Percentiles rank a stretch among this genome's conserved stretches.
These are phyloP conservation scores for Athelia psychrophila DNA, from an alignment of 1,284 basidiomycete species.

Conservation along the genomic window DNA sequence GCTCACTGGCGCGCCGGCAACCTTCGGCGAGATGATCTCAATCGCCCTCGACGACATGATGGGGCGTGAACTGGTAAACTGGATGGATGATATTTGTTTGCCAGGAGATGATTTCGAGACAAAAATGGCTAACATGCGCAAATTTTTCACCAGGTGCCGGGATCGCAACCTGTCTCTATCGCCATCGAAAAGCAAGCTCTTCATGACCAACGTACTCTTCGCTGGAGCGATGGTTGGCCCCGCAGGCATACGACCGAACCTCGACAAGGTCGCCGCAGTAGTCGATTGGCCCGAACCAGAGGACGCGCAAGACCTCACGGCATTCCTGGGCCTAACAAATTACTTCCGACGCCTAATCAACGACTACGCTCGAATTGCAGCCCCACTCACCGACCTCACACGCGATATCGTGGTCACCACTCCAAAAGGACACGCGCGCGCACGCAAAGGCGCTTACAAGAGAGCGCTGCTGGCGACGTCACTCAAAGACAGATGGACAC, in stretches of 20 bases:
- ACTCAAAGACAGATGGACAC: constrained; percentile 7
- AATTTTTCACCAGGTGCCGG: constrained; percentile 9
- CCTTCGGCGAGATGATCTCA: constrained; percentile 14
- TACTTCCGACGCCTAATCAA: constrained; percentile 22
- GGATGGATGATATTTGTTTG: constrained; percentile 13
- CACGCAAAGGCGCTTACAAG: background rate
- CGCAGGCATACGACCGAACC: constrained; percentile 27
- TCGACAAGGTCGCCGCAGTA: constrained; percentile 30
- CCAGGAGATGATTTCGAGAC: constrained; percentile 8
- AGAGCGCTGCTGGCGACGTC: background rate
- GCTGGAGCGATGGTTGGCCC: constrained; percentile 27
- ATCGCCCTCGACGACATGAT: constrained; percentile 9
- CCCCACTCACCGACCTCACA: constrained; percentile 10
- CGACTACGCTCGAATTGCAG: constrained; percentile 15
- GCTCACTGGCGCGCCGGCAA: constrained; percentile 15
- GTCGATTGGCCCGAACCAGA: constrained; percentile 29
- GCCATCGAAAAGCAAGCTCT: constrained; percentile 18
- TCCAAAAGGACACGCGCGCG: background rate
- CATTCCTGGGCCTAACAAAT: constrained; percentile 21
- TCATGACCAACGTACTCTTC: constrained; percentile 23
- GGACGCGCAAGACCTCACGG: constrained; percentile 21
- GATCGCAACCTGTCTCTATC: constrained; percentile 18
- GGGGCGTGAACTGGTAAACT: constrained; percentile 7
- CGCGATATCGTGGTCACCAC: background rate
- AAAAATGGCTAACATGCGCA: constrained; percentile 2